Conservation (phyloP, 306 rosid species). For the Biancaea sappan region DNA sequence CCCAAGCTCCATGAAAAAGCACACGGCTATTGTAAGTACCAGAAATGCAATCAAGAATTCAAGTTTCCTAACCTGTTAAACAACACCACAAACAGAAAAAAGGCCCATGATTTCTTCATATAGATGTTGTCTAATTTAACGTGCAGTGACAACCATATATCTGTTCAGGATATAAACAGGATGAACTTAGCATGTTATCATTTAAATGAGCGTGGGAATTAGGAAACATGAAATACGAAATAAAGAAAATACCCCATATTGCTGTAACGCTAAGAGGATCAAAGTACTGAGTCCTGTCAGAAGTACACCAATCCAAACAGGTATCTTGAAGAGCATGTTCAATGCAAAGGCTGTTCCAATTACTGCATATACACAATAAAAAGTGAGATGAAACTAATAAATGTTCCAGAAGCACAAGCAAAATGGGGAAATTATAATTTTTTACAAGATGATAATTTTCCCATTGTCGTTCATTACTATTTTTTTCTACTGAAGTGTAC, state of each 20-base stretch:
- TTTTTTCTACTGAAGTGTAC: background rate
- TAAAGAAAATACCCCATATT: conserved; percentile 82
- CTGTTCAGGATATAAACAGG: conserved; percentile 1
- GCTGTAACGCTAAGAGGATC: conserved; percentile 72
- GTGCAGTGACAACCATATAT: conserved; percentile 16
- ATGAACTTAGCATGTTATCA: background rate
- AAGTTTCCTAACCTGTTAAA: conserved; percentile 86
- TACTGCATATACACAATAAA: conserved; percentile 30
- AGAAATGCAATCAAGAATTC: conserved; percentile 91
- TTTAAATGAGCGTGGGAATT: background rate
- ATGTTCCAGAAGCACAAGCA: background rate
- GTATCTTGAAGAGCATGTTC: conserved; percentile 56
- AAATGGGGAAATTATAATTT: background rate
- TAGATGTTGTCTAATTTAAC: conserved; percentile 1
- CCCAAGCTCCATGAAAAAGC: conserved; percentile 53
- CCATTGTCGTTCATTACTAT: background rate
- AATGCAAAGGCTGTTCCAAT: conserved; percentile 61
- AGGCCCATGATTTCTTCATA: conserved; percentile 2
- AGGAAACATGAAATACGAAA: background rate
- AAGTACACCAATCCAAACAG: conserved; percentile 58
- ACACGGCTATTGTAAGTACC: conserved; percentile 84
- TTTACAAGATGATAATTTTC: background rate
- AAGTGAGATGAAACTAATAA: background rate
- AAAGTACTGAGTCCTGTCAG: conserved; percentile 58
- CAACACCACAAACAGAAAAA: background rate